Base-by-base conservation (phyloP, 1,139 yeast genomes). In the Pichia terricola region DNA sequence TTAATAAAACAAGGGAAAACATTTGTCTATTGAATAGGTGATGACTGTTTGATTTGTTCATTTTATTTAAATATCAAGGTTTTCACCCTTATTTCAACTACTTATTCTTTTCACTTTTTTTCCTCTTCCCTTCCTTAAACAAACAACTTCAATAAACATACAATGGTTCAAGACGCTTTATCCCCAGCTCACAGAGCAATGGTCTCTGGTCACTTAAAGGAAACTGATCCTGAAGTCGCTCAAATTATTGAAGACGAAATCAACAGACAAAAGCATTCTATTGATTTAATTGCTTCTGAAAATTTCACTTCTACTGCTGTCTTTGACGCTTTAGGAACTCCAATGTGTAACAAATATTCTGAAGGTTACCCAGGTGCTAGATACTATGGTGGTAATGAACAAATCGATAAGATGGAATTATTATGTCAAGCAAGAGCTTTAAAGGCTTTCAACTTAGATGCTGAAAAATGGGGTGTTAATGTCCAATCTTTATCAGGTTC, bases 261-360 rank as follows among this genome's bases (percentile, higher is more conserved):
- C 58, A 81, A 79, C 59, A 85, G 98, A 73, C 98, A 91, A 73
- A 82, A 80, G 70, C 95, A 87, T 67, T 87, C 96, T 34, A 82
- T 91, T 62, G 95, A 87, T 44, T 73, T 91, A 66, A 91, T 91
- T 66, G 96, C 98, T 34, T 85, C 95, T 45, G 98, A 91, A 70
- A 91, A 91, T 68, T 91, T 89, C 76, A 91, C 98, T 53, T 85
- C 97, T 54, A 85, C 88, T 54, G 83, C 97, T 35, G 98, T 91
- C 38, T 86, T 89, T 68, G 97, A 91, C 66, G 94, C 95, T 44
- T 77, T 91, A 64, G 97, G 97, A 63, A 85, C 96, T 49, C 96
- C 95, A 61, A 87, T 91, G 95, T 85, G 87, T 65, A 83, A 83
- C 75, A 83, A 83, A 66, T 83, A 83, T 68, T 80, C 88, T 43